Base-by-base conservation (phyloP, 2,329 filamentous ascomycete genomes). In the Colletotrichum chrysophilum region DNA sequence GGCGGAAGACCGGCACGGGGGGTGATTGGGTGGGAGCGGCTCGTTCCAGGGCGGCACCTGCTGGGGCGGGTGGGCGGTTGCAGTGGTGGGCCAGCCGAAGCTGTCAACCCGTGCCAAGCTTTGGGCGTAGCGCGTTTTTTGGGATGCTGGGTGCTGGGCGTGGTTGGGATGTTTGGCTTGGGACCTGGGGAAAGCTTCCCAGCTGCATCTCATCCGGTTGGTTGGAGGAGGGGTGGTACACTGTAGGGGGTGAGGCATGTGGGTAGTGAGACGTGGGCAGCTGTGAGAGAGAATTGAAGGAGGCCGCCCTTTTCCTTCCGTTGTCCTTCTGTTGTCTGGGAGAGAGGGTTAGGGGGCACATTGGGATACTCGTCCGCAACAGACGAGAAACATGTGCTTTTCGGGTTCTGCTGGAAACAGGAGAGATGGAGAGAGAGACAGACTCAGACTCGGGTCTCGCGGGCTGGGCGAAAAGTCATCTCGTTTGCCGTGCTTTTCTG, bases 91-190 rank as follows among this genome's bases (percentile, higher is more conserved):
- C 62, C 72, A 43, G 55, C 61, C 61, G 61, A 62, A 52, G n/a
- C 26, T 72, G 69, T 67, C 70, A 69, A 69, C 64, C 74, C 58
- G 64, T 69, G 74, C 74, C 65, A 76, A 76, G 74, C 74, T 76
- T 76, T 76, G 24, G 56, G 26, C 65, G 70, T 48, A 70, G 73
- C 56, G 72, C 28, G 66, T 61, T 56, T 61, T 60, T 48, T 7
- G n/a, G 43, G 43, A 7, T 21, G n/a, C 43, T 52, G 43, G 43
- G n/a, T 52, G 43, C 43, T 52, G 43, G 43, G 43, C 12, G 43
- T 52, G 43, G 43, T 52, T 48, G 65, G 38, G 18, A 43, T 30
- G 66, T 61, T 48, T 70, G 21, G n/a, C 32, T 69, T 66, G 38
- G 48, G 74, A 76, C 74, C 70, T 76, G 74, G 70, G 70, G 74